Evolutionary conservation across 2,329 filamentous ascomycete species (phyloP), one percentile per base, ranked within the genome.

Genomic region (Colletotrichum trifolii): DNA sequence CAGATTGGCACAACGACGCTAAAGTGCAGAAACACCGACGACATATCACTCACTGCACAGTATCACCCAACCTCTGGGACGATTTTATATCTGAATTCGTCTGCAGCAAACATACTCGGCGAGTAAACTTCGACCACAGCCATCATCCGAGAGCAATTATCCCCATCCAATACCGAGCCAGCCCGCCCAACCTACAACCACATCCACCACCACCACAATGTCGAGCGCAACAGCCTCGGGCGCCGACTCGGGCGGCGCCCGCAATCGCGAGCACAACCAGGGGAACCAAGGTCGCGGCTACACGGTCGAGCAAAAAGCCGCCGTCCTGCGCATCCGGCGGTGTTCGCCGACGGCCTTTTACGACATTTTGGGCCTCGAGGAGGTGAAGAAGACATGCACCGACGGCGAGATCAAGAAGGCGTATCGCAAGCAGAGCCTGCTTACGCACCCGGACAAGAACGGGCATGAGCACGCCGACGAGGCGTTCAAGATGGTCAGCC

Each of bases 381-480:
- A 82, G 54, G 82, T 90, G 43, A 85, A 85, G 71, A 81, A 84
- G 62, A 87, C 89, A 17, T 90, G 87, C 73, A 88, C 88, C 53
- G 95, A 98, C 71, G 79, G 84, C 67, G 95, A 98, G 73, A 94
- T 99, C 76, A 99, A 98, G 79, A 98, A 98, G 83, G 95, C 96
- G 7, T 99, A 99, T 81, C 88, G 95, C 74, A 98, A 97, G 81
- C 86, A 96, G 76, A 96, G 92, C 75, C 82, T 99, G 73, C 85
- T 98, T 74, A 99, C 96, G 65, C 96, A 99, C 83, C 96, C 96
- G 68, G 96, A 99, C 83, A 99, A 99, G 84, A 99, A 99, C 84
- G 94, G 94, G 54, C 94, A 97, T 77, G 90, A 95, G 42, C 89
- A 96, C 66, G 95, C 96, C 60, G 96, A 97, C 76, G 96, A 99